phyloP scores from a whole-genome alignment of 495 filamentous ascomycete genomes.

The Talaromyces thailandensis region DNA sequence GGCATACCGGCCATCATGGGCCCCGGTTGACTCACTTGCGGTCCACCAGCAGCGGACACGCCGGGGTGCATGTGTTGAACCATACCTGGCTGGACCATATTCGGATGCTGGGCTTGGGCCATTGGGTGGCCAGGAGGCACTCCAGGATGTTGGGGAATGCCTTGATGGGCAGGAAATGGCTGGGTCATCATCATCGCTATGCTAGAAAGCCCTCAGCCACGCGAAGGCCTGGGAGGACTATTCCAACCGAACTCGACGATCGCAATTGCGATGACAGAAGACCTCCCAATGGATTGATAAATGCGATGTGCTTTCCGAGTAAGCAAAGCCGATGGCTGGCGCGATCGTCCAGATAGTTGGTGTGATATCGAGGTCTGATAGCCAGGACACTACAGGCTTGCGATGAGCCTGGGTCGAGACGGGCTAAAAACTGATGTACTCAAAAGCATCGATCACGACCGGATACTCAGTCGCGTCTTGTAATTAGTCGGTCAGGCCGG shows the following conservation, averaged over 20 bases:
- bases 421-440: slow-evolving; percentile 16
- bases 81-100: slow-evolving; percentile 50
- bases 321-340: slow-evolving; percentile 15
- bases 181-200: slow-evolving; percentile 68
- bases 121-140: slow-evolving; percentile 73
- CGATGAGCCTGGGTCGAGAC: slow-evolving; percentile 17
- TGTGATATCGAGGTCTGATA: slow-evolving; percentile 28
- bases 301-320: slow-evolving; percentile 6
- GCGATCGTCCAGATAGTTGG: slow-evolving; percentile 23
- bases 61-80: slow-evolving; percentile 75
- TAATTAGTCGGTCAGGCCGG: background rate
- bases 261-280: background rate
- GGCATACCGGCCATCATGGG: slow-evolving; percentile 79
- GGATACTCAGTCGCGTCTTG: slow-evolving; percentile 1
- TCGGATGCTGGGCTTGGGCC: slow-evolving; percentile 62
- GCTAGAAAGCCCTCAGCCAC: slow-evolving; percentile 25
- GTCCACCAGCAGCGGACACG: slow-evolving; percentile 69
- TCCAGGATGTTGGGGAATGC: slow-evolving; percentile 64
- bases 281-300: background rate
- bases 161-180: slow-evolving; percentile 61
- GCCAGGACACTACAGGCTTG: slow-evolving; percentile 30
- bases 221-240: slow-evolving; percentile 17
- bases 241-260: background rate
- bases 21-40: slow-evolving; percentile 70
- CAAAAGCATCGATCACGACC: slow-evolving; percentile 13